Conservation (phyloP, 176 grass and related monocot species). For the Leersia perrieri region DNA sequence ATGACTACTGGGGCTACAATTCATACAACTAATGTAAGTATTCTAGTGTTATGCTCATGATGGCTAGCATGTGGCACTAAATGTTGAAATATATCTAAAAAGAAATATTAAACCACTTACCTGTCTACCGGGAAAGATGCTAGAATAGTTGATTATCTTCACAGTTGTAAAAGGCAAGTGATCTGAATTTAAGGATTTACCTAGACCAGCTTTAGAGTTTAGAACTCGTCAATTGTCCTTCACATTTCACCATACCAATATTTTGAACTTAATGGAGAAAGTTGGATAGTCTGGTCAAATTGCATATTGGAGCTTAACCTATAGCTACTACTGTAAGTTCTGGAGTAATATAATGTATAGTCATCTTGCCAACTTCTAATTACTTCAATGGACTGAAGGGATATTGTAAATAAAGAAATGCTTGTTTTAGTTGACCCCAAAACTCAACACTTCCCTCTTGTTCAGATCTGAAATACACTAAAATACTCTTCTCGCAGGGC, state of each 20-base stretch:
- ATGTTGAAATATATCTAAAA: slow-evolving; percentile 1
- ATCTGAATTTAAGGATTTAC: not conserved
- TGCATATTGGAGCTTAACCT: not conserved
- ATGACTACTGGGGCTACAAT: slow-evolving; percentile 99
- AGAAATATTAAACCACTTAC: not conserved
- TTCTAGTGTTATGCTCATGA: not conserved
- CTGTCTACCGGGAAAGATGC: not conserved
- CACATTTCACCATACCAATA: not conserved
- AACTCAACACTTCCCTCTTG: not conserved
- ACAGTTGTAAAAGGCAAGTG: not conserved
- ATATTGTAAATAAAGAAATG: not conserved
- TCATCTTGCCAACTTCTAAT: not conserved
- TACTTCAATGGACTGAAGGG: not conserved
- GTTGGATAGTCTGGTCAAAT: not conserved
- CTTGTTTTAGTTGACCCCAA: not conserved
- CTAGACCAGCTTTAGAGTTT: not conserved
- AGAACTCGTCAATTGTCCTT: not conserved
- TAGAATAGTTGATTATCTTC: not conserved
- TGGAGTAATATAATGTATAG: not conserved
- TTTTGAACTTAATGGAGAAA: not conserved
- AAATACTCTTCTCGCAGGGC: slow-evolving; percentile 44
- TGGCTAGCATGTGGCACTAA: slow-evolving; percentile 13
- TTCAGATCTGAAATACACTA: not conserved
- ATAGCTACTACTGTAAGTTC: not conserved
- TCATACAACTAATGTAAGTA: slow-evolving; percentile 84